These are phyloP conservation scores for Podospora fimiseda DNA, from an alignment of 495 filamentous ascomycete genomes.

Conservation along the genomic window DNA sequence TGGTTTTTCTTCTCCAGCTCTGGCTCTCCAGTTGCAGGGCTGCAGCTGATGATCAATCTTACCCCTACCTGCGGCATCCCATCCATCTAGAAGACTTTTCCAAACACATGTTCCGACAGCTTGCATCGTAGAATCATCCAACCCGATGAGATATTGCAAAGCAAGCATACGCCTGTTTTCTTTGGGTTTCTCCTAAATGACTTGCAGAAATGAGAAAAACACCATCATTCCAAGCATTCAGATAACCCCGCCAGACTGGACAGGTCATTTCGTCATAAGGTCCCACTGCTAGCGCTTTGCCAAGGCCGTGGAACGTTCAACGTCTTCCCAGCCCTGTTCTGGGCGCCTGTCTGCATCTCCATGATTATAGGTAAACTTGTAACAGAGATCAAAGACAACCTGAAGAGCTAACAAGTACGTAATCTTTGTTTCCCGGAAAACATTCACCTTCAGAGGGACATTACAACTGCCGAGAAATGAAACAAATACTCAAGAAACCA, in stretches of 20 bases:
- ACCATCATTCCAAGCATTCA: background rate
- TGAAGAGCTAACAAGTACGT: too few species aligned
- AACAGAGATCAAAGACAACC: too few species aligned
- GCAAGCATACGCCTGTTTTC: background rate
- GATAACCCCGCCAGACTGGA: background rate
- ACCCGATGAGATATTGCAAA: background rate
- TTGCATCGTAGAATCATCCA: background rate
- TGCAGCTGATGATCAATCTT: slow-evolving; percentile 6
- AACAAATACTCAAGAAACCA: too few species aligned
- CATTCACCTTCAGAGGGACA: too few species aligned
- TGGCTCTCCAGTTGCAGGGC: background rate
- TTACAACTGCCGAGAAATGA: too few species aligned
- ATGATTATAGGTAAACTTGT: too few species aligned
- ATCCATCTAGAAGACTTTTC: too few species aligned
- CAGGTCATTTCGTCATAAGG: background rate
- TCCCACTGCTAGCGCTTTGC: background rate
- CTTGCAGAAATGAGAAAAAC: background rate
- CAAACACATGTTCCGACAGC: too few species aligned
- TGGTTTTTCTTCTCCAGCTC: background rate
- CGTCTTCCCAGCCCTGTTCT: background rate
- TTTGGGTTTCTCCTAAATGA: background rate
- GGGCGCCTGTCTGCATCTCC: background rate
- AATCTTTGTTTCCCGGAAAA: too few species aligned
- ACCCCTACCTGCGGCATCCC: too few species aligned
- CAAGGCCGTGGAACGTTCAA: background rate